Evolutionary conservation across 768 basidiomycete genomes (phyloP), one percentile per base, ranked within the genome.

Genomic region (Lepiota venenata): DNA sequence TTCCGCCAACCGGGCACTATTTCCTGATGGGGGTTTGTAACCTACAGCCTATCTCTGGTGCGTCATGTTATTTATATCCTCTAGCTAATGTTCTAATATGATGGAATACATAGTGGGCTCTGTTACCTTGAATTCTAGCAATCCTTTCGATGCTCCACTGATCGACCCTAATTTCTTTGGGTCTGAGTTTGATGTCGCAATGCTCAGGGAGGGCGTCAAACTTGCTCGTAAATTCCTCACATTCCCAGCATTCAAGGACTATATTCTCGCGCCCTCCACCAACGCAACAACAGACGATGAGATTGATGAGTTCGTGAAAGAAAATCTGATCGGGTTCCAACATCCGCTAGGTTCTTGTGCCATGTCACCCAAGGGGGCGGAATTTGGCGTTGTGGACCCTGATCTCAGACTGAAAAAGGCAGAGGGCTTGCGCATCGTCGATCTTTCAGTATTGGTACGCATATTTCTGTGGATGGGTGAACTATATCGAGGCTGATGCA

Each of bases 81-180:
- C 41, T 35, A 43, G 29, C 32, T 32, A 9, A n/a, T 20, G 35
- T 18, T 21, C 16, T 51, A 21, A n/a, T 18, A 12, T 18, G 1
- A 29, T 29, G 27, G 8, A 8, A 29, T 27, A 3, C 16, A 20
- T 21, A 71, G 70, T 66, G 40, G 71, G 71, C 10, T 56, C 59
- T n/a, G 44, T 71, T 1, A 64, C 62, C 7, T 51, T 80, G 42
- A 71, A 66, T 41, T 74, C 76, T 10, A 71, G 65, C 14, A 63
- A 72, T 57, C 68, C 77, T 11, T 79, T 80, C 63, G 70, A 67
- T 45, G 35, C 64, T 20, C 80, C 81, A 0, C 35, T 67, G 9
- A 80, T 83, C 62, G 70, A 83, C 58, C 74, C 77, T 0, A 72
- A 72, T 43, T 73, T 77, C 66, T 69, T 77, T 22, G 57, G 29